Evolutionary conservation across 192 early-diverging fungal genomes (phyloP).

Genomic region (Mortierella antarctica): DNA sequence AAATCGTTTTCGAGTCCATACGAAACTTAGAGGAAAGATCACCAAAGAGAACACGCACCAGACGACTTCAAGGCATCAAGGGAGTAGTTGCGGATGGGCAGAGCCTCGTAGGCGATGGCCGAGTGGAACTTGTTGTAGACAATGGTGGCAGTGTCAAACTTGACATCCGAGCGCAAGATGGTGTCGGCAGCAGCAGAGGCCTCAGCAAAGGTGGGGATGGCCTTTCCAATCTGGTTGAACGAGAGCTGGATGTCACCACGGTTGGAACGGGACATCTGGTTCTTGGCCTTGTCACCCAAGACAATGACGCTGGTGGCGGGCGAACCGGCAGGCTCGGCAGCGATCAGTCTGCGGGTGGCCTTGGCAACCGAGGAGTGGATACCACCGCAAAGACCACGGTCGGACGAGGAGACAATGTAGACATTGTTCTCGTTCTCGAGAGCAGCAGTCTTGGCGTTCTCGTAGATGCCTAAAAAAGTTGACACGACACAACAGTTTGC

Average conservation of each 20-base stretch:
- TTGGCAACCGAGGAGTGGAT: slow-evolving; percentile 96
- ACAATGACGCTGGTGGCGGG: slow-evolving; percentile 66
- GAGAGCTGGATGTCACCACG: slow-evolving; percentile 82
- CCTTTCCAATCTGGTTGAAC: slow-evolving; percentile 95
- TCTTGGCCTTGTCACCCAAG: slow-evolving; percentile 94
- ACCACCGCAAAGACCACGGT: slow-evolving; percentile 99
- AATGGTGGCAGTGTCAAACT: slow-evolving; percentile 80
- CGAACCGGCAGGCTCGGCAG: slow-evolving; percentile 52
- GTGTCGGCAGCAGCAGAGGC: slow-evolving; percentile 83
- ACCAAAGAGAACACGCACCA: slow-evolving; percentile 52
- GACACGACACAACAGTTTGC: neutral
- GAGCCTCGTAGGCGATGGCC: slow-evolving; percentile 93
- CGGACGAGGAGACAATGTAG: slow-evolving; percentile 88
- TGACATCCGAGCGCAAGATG: slow-evolving; percentile 71
- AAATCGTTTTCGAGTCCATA: neutral
- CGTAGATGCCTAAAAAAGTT: slow-evolving; percentile 67
- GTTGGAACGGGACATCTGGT: slow-evolving; percentile 84
- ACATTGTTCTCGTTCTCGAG: slow-evolving; percentile 75
- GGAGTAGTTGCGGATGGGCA: slow-evolving; percentile 70
- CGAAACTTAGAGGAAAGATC: neutral
- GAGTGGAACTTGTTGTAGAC: slow-evolving; percentile 96
- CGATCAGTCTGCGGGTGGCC: slow-evolving; percentile 75
- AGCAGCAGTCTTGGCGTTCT: slow-evolving; percentile 78
- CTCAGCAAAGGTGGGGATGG: slow-evolving; percentile 89
- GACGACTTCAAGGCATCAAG: slow-evolving; percentile 77